Evolutionary conservation across 345 rosid genomes (phyloP), one percentile per base, ranked within the genome.

Genomic region (Hibiscus tridactylites): DNA sequence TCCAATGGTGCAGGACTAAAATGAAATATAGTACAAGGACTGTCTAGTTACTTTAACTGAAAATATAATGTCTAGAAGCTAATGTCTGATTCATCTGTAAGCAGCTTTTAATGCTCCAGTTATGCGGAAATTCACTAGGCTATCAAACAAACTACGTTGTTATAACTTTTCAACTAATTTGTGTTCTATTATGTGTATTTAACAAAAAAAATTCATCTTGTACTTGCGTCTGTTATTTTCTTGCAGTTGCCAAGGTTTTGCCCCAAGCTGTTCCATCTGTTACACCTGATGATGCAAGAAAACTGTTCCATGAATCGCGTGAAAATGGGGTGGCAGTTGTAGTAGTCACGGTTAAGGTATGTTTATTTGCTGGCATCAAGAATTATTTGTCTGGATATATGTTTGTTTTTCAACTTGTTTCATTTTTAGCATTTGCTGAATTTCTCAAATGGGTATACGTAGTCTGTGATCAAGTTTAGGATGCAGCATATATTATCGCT

Each of bases 211-310:
- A 1, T 37, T 37, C 6, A 5, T 21, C 42, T 46, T 24, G 54
- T 49, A n/a, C 6, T 28, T 29, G 13, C 26, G 31, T 65, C 24
- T 24, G n/a, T 21, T 65, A 19, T 75, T 75, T 17, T 52, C 44
- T 54, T 75, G 33, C 46, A 80, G 83, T 68, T 50, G 79, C 72
- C 0, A 80, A 68, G 77, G 76, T 80, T 5, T 62, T 80, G 42
- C 81, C 83, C 26, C 79, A 24, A 77, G 77, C 7, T 73, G 81
- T 80, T 68, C 83, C 81, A 39, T 77, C 74, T 29, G 75, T 77
- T 28, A 68, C 79, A 21, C 75, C 79, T 12, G 74, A 80, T 57
- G 81, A 68, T 71, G 79, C 83, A n/a, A 75, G 79, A 71, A 80
- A 47, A 50, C 61, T 80, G 35, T 80, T 77, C 53, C 76, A 74